Percentiles rank a stretch among this genome's conserved stretches.
Conservation (phyloP, 345 rosid genomes). For the Camelina sativa region DNA sequence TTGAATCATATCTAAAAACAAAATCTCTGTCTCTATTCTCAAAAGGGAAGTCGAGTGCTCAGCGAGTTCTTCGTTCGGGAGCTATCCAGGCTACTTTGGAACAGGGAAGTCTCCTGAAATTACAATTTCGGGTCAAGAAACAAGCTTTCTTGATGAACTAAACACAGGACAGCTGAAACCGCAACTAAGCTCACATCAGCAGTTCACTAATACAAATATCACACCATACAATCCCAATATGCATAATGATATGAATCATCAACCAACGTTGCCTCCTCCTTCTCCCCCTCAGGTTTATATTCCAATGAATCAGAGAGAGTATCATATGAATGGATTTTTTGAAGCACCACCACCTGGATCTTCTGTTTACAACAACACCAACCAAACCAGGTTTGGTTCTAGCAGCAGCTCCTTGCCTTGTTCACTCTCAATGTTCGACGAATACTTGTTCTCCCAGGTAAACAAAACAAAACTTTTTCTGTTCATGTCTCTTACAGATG, state of each 20-base stretch:
- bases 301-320: constrained; percentile 58
- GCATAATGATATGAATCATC: constrained; percentile 55
- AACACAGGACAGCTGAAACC: constrained; percentile 51
- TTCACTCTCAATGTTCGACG: constrained; percentile 62
- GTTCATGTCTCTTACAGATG: background rate
- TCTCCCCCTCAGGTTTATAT: constrained; percentile 47
- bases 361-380: constrained; percentile 35
- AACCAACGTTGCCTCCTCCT: constrained; percentile 45
- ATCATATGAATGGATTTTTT: constrained; percentile 60
- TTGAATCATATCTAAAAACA: constrained; percentile 10
- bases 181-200: constrained; percentile 55
- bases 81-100: constrained; percentile 71
- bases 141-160: constrained; percentile 62
- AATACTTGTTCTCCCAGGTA: constrained; percentile 61
- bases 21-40: background rate
- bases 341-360: constrained; percentile 57
- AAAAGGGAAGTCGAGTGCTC: constrained; percentile 76
- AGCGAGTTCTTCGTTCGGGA: constrained; percentile 72
- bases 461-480: constrained; percentile 1
- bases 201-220: constrained; percentile 38
- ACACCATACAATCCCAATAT: constrained; percentile 54
- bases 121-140: constrained; percentile 67
- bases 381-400: constrained; percentile 64
- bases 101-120: constrained; percentile 64
- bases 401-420: constrained; percentile 54